A percentile compares a stretch with the other conserved stretches of the same genome.
phyloP scores from a whole-genome alignment of 2,329 filamentous ascomycete genomes.

The Ceratocystis destructans region DNA sequence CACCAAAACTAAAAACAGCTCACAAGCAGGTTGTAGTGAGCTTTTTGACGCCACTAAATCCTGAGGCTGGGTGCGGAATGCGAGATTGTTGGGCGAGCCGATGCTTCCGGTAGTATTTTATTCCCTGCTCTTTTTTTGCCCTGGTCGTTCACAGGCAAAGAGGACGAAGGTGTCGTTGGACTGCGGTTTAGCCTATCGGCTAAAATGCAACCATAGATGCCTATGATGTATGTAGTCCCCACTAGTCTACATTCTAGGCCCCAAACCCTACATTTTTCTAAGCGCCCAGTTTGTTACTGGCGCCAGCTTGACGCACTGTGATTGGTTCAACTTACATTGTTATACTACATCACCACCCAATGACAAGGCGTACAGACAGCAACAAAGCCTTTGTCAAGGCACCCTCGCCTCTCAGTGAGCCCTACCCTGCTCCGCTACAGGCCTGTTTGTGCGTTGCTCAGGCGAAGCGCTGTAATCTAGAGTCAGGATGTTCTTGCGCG shows the following conservation, averaged over 20 bases:
- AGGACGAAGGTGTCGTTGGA: too few relatives aligned
- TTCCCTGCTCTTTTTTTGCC: neutral
- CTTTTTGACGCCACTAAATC: neutral
- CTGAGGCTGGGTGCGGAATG: neutral
- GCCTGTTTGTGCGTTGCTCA: too few relatives aligned
- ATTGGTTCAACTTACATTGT: neutral
- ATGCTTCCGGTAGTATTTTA: neutral
- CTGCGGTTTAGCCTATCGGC: neutral
- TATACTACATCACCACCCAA: neutral
- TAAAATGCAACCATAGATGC: neutral
- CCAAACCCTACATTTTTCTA: neutral
- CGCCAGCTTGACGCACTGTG: neutral
- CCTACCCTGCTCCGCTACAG: too few relatives aligned
- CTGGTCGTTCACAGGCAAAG: neutral
- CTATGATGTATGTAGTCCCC: neutral
- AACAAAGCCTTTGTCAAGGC: neutral
- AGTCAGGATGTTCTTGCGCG: neutral
- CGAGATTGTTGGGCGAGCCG: neutral
- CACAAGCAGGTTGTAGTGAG: neutral
- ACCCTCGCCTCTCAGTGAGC: neutral
- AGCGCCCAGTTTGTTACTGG: neutral
- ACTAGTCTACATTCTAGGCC: neutral
- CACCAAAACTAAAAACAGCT: neutral
- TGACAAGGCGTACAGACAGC: neutral
- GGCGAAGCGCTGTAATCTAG: neutral